Percentiles rank a stretch among this genome's conserved stretches.
phyloP scores from a whole-genome alignment of 1,139 yeast genomes.

The Magnusiomyces tetraspermus region DNA sequence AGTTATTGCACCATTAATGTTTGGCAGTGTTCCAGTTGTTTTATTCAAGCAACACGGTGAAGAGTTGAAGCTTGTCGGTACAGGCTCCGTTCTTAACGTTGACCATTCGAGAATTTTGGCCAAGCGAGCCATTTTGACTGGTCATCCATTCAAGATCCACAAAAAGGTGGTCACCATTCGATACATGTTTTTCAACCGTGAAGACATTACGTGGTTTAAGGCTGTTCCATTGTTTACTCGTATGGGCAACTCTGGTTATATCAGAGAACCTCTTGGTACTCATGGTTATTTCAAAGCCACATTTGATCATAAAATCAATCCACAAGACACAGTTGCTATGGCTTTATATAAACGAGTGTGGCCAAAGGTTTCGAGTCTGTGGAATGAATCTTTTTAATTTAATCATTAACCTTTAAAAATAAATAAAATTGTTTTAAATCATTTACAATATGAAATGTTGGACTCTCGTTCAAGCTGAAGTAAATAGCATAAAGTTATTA shows the following conservation, averaged over 20 bases:
- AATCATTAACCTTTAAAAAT: no score
- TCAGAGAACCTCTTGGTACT: slow-evolving; percentile 92
- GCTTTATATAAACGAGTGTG: slow-evolving; percentile 86
- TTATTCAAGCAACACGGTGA: slow-evolving; percentile 33
- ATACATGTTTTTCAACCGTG: slow-evolving; percentile 93
- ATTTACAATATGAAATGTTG: no score
- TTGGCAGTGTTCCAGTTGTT: slow-evolving; percentile 47
- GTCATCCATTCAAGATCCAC: slow-evolving; percentile 92
- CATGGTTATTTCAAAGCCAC: slow-evolving; percentile 97
- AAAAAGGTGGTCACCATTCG: slow-evolving; percentile 85
- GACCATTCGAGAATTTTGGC: slow-evolving; percentile 81
- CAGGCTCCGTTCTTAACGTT: slow-evolving; percentile 80
- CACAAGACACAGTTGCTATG: slow-evolving; percentile 94
- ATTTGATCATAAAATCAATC: slow-evolving; percentile 80
- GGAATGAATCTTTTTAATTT: slow-evolving; percentile 12
- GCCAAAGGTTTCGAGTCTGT: slow-evolving; percentile 42
- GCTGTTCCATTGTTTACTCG: slow-evolving; percentile 89
- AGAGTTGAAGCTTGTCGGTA: slow-evolving; percentile 64
- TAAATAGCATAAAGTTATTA: no score
- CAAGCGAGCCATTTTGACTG: slow-evolving; percentile 82
- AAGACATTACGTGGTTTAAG: slow-evolving; percentile 84
- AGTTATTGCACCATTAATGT: slow-evolving; percentile 79
- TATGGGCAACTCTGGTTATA: slow-evolving; percentile 85
- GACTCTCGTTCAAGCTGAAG: no score
- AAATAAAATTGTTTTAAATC: no score